Percentiles rank a stretch among this genome's conserved stretches.
phyloP scores from a whole-genome alignment of 2,329 filamentous ascomycete genomes.

The Pseudogymnoascus pannorum region DNA sequence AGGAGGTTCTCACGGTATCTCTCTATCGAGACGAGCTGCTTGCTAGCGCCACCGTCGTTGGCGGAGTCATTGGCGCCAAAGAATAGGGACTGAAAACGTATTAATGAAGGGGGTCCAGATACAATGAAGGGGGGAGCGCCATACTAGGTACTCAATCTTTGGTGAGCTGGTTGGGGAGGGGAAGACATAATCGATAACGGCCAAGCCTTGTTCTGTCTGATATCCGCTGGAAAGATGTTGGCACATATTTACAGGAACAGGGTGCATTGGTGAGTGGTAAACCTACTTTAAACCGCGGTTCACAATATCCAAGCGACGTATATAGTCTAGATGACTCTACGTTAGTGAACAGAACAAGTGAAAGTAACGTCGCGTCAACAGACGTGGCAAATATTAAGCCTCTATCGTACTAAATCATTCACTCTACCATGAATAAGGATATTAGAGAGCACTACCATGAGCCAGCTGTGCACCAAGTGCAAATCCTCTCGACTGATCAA shows the following conservation, averaged over 20 bases:
- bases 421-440: conserved; percentile 12
- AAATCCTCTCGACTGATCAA: conserved; percentile 57
- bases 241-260: background rate
- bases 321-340: conserved; percentile 49
- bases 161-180: conserved; percentile 51
- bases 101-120: background rate
- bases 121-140: conserved; percentile 20
- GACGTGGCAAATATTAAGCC: background rate
- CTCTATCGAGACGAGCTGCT: conserved; percentile 70
- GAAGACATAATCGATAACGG: conserved; percentile 63
- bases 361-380: background rate
- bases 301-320: conserved; percentile 73
- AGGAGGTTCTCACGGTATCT: conserved; percentile 66
- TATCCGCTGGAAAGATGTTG: conserved; percentile 50
- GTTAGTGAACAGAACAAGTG: background rate
- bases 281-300: conserved; percentile 72
- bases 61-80: conserved; percentile 89
- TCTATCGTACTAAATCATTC: background rate
- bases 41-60: conserved; percentile 51
- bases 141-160: conserved; percentile 60
- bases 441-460: conserved; percentile 46
- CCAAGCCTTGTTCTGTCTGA: conserved; percentile 67
- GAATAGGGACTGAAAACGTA: conserved; percentile 44
- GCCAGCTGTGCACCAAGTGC: conserved; percentile 62
- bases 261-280: conserved; percentile 13